phyloP scores from a whole-genome alignment of 1,284 basidiomycete genomes.

The Inonotus obliquus region DNA sequence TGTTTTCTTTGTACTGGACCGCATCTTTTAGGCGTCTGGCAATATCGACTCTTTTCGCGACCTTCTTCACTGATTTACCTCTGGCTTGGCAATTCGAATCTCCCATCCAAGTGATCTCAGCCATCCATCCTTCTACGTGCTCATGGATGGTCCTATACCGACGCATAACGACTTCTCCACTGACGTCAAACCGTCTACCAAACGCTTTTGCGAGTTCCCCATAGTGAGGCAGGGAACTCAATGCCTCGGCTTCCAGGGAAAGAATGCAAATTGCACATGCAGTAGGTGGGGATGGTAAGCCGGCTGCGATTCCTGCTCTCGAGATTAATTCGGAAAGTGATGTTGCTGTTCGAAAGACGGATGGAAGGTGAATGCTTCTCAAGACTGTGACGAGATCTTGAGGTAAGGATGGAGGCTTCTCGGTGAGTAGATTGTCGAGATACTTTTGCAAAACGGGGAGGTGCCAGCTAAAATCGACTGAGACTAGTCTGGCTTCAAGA shows the following conservation, averaged over 20 bases:
- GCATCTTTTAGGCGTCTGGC: constrained; percentile 63
- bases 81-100: constrained; percentile 37
- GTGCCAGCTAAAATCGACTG: constrained; percentile 39
- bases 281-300: constrained; percentile 43
- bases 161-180: constrained; percentile 52
- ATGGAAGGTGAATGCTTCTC: constrained; percentile 31
- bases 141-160: constrained; percentile 64
- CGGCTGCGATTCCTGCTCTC: constrained; percentile 35
- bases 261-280: constrained; percentile 69
- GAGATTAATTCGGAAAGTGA: constrained; percentile 50
- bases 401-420: constrained; percentile 26
- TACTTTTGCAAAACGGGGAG: constrained; percentile 44
- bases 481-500: constrained; percentile 41
- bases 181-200: constrained; percentile 43
- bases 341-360: constrained; percentile 49
- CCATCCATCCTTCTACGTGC: constrained; percentile 52
- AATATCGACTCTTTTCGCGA: constrained; percentile 53
- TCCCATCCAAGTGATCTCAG: constrained; percentile 64
- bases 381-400: constrained; percentile 24
- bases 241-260: constrained; percentile 60
- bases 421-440: constrained; percentile 33
- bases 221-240: constrained; percentile 48
- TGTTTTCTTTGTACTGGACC: constrained; percentile 59
- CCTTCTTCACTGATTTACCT: constrained; percentile 43
- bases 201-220: constrained; percentile 52